Base-by-base conservation (phyloP, 768 basidiomycete species). In the Suillus luteus region DNA sequence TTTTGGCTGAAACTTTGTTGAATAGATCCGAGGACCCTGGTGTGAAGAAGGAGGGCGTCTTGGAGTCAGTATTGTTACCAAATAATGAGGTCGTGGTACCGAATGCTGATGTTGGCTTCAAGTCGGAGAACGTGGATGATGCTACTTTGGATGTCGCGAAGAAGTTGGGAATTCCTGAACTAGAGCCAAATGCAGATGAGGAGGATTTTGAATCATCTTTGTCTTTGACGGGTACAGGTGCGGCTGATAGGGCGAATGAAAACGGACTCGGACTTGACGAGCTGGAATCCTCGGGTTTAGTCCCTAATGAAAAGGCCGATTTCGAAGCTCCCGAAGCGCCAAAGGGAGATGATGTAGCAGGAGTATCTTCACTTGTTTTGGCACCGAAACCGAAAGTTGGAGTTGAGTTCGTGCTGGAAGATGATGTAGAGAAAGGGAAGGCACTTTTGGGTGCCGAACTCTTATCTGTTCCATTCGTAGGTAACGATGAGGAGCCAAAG, bases 221-320 rank as follows among this genome's bases (percentile, higher is more conserved):
- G 59, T 31, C 40, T 14, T 61, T 63, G 60, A 59, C 54, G 33
- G 64, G 37, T 3, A 59, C 17, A 58, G 64, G 63, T 38, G 68
- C 66, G 6, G 65, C 60, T 11, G 69, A 15, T 43, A 59, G 22
- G 33, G 51, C 43, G 38, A 73, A 65, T 19, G 66, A 62, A 59
- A 78, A 75, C 9, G 68, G 43, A 9, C 69, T 60, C 10, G 67
- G 40, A 48, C 68, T 63, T 15, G 60, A 63, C 10, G 51, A 48
- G 43, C 40, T 62, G 3, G 68, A 55, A 12, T 66, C 10, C 46
- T 66, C 55, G 9, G 55, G 14, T 27, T 62, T 62, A 24, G 64
- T 27, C 44, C 67, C 65, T 46, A 74, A 74, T 41, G 71, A 27
- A 55, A 77, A 77, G 1, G 70, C 59, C 27, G 77, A 70, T 64